A percentile compares a stretch with the other conserved stretches of the same genome.
These are phyloP conservation scores for Erysimum cheiri DNA, from an alignment of 441 rosid species.

Conservation along the genomic window DNA sequence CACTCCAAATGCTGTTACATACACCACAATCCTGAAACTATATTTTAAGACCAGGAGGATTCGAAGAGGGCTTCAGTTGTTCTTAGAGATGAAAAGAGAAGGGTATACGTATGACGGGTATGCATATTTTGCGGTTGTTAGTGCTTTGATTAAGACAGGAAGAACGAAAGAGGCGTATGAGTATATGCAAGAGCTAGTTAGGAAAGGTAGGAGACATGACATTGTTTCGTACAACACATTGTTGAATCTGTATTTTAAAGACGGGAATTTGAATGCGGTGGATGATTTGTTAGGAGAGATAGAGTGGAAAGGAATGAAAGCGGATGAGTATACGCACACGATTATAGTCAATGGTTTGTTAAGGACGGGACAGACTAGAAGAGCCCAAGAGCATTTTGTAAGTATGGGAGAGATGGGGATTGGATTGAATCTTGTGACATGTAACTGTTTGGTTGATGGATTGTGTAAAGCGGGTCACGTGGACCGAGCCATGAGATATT, in stretches of 20 bases:
- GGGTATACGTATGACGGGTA: constrained; percentile 84
- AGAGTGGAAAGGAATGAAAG: constrained; percentile 59
- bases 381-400: constrained; percentile 58
- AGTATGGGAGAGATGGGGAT: constrained; percentile 57
- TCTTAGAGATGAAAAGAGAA: constrained; percentile 58
- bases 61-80: constrained; percentile 62
- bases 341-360: constrained; percentile 73
- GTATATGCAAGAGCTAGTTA: constrained; percentile 55
- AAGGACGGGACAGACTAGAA: constrained; percentile 59
- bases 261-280: constrained; percentile 63
- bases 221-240: constrained; percentile 71
- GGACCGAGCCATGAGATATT: constrained; percentile 58
- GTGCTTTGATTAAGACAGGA: constrained; percentile 67
- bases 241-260: constrained; percentile 68
- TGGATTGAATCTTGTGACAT: constrained; percentile 58
- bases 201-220: constrained; percentile 69
- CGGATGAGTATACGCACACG: constrained; percentile 77
- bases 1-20: constrained; percentile 69
- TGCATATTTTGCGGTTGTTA: constrained; percentile 65
- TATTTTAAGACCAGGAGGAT: constrained; percentile 61
- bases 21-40: constrained; percentile 69
- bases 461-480: constrained; percentile 66
- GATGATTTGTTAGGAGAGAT: constrained; percentile 59
- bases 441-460: constrained; percentile 69
- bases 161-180: constrained; percentile 55